A percentile compares a stretch with the other conserved stretches of the same genome.
phyloP scores from a whole-genome alignment of 345 rosid species.

The Moricandia moricandioides region DNA sequence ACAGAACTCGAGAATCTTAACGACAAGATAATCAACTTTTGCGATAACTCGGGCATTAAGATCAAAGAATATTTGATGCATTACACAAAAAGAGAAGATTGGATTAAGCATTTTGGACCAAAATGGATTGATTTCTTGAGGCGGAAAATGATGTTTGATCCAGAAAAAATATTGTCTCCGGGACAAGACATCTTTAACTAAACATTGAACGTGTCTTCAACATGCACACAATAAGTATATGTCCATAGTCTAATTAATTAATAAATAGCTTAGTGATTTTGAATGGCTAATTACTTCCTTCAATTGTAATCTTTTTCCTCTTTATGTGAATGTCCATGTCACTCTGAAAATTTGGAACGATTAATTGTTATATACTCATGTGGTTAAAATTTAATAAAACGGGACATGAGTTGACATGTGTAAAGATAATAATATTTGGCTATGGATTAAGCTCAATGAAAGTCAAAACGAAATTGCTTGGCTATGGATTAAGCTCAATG shows the following conservation, averaged over 20 bases:
- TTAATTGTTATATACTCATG: background rate
- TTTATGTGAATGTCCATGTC: background rate
- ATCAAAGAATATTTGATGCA: conserved; percentile 71
- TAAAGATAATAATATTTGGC: background rate
- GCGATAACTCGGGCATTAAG: conserved; percentile 51
- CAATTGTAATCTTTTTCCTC: background rate
- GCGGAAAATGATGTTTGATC: conserved; percentile 73
- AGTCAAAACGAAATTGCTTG: background rate
- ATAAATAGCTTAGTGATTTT: background rate
- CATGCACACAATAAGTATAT: background rate
- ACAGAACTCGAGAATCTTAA: conserved; percentile 55
- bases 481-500: background rate
- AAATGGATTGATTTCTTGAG: conserved; percentile 61
- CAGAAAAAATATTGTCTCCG: conserved; percentile 67
- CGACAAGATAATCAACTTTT: conserved; percentile 49
- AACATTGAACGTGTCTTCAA: background rate
- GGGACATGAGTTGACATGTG: background rate
- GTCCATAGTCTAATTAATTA: background rate
- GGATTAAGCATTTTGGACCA: conserved; percentile 76
- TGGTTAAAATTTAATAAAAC: background rate
- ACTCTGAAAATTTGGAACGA: background rate
- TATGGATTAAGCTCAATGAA: background rate
- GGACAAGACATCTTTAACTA: conserved; percentile 70
- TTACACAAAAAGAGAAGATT: conserved; percentile 46
- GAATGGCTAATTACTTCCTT: background rate